These are phyloP conservation scores for Darksidea phi DNA, from an alignment of 495 filamentous ascomycete species.

Conservation along the genomic window DNA sequence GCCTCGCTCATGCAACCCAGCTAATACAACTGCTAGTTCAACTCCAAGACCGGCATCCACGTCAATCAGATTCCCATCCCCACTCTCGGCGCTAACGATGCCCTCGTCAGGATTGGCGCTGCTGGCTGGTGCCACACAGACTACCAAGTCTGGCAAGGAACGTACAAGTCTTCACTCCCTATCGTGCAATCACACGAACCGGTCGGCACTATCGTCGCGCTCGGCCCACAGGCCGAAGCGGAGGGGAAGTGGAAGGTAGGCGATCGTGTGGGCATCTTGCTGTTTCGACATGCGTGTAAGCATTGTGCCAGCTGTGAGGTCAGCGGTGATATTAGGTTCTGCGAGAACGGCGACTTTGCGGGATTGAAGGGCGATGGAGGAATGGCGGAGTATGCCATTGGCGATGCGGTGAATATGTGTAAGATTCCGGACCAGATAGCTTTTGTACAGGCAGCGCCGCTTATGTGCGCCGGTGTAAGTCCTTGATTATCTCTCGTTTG, in stretches of 20 bases:
- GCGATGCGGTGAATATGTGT: constrained; percentile 35
- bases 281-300: constrained; percentile 18
- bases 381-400: constrained; percentile 43
- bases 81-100: constrained; percentile 53
- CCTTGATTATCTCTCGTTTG: background rate
- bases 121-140: constrained; percentile 85
- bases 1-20: background rate
- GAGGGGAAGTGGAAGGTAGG: constrained; percentile 68
- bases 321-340: constrained; percentile 30
- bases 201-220: constrained; percentile 77
- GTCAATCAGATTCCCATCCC: constrained; percentile 19
- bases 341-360: constrained; percentile 11
- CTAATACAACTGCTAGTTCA: constrained; percentile 9
- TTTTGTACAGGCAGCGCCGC: constrained; percentile 14
- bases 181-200: constrained; percentile 88
- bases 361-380: constrained; percentile 41
- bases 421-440: constrained; percentile 7
- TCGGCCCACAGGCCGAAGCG: constrained; percentile 60
- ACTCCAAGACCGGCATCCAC: background rate
- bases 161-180: constrained; percentile 77
- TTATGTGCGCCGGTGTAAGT: background rate
- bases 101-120: constrained; percentile 84
- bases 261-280: constrained; percentile 77
- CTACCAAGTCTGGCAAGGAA: constrained; percentile 77
- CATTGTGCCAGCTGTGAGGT: constrained; percentile 10